Evolutionary conservation across 495 filamentous ascomycete species (phyloP), one percentile per base, ranked within the genome.

Genomic region (Daldinia concentrica): DNA sequence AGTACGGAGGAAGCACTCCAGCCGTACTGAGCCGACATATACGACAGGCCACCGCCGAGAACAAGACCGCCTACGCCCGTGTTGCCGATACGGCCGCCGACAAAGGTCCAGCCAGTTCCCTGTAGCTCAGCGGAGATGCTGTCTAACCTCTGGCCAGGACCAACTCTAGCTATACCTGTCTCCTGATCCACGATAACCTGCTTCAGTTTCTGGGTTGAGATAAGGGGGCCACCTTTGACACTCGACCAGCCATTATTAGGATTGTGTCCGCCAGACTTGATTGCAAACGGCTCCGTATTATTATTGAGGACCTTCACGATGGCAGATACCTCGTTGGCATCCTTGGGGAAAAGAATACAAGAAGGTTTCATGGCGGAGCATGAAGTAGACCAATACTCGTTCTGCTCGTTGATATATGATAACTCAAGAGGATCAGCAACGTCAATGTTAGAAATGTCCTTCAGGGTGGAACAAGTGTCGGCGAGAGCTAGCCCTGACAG

Each of bases 21-120:
- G 12, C 87, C 87, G 56, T 87, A 87, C 69, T 87, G 82, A 8
- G 83, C 81, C 7, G 85, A 85, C 68, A 89, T 77, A 69, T 86
- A 87, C 5, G 69, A 74, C 0, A 82, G 66, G 0, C 86, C 86
- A 45, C 85, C 79, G 50, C 78, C 79, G 14, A 82, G 77, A 2
- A 80, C 74, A 4, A 81, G 78, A 1, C 84, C 83, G 15, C 81
- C 82, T 0, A 85, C 78, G n/a, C 81, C 82, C 0, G 80, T 80
- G 66, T 80, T 79, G 17, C 79, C 77, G 9, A 82, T 85, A 15
- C 86, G 79, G n/a, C 84, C 86, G 4, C 87, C 87, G 14, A 82
- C 74, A 27, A 85, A 84, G 0, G 81, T 79, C 63, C 85, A 80
- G 50, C 79, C 78, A 0, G 81, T 74, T 8, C 82, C 77, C 26